Percentiles rank a stretch among this genome's conserved stretches.
phyloP scores from a whole-genome alignment of 441 rosid species.

The Euphorbia celastroides region DNA sequence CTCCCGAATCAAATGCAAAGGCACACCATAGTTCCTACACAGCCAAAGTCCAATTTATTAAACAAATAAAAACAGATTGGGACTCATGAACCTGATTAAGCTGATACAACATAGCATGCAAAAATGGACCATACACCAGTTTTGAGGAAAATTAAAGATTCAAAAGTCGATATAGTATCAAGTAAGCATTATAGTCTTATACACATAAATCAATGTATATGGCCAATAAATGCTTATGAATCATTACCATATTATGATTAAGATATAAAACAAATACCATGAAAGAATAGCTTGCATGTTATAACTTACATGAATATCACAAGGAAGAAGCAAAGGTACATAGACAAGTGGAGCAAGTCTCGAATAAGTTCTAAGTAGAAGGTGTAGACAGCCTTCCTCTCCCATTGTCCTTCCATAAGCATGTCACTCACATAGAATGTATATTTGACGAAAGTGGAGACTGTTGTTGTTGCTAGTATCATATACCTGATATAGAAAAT shows the following conservation, averaged over 20 bases:
- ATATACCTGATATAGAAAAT: conserved; percentile 57
- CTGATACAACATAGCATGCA: background rate
- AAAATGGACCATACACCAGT: background rate
- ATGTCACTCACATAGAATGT: conserved; percentile 87
- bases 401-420: conserved; percentile 99
- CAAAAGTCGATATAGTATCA: background rate
- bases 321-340: conserved; percentile 92
- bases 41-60: conserved; percentile 17
- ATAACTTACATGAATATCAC: conserved; percentile 87
- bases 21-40: conserved; percentile 89
- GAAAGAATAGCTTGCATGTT: background rate
- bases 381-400: conserved; percentile 85
- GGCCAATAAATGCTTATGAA: background rate
- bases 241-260: background rate
- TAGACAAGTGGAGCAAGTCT: conserved; percentile 93
- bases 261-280: background rate
- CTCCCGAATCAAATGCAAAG: conserved; percentile 90
- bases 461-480: conserved; percentile 89
- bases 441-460: conserved; percentile 83
- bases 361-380: conserved; percentile 93
- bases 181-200: background rate
- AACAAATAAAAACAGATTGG: background rate
- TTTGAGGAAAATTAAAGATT: background rate
- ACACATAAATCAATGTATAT: background rate
- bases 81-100: background rate